These are phyloP conservation scores for Colletotrichum phormii DNA, from an alignment of 2,329 filamentous ascomycete genomes.

Conservation along the genomic window DNA sequence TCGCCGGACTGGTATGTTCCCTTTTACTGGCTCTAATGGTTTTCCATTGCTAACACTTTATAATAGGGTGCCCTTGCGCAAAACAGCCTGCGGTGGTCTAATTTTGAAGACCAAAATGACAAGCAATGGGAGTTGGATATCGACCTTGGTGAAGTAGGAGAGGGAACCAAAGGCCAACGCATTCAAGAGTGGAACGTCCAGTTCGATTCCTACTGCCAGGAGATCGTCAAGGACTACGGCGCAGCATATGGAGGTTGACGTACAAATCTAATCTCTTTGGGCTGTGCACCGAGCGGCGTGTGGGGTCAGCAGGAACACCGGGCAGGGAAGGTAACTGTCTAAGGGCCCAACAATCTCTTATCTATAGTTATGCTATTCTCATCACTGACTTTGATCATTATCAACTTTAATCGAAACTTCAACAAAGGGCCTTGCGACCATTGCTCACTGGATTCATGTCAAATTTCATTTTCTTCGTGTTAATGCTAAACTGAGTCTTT, in stretches of 20 bases:
- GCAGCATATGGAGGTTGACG: background rate
- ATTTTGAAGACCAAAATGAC: background rate
- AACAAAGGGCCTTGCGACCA: too few species aligned
- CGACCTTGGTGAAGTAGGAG: background rate
- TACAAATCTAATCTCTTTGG: too few species aligned
- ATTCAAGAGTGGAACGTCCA: background rate
- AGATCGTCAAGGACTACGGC: background rate
- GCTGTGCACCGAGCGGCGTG: too few species aligned
- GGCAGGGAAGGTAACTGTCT: too few species aligned
- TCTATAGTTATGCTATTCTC: too few species aligned
- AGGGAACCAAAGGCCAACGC: background rate
- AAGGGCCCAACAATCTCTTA: too few species aligned
- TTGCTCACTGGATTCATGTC: too few species aligned
- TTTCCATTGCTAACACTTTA: rapidly evolving
- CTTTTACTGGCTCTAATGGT: background rate
- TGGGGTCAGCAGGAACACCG: too few species aligned
- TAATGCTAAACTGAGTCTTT: too few species aligned
- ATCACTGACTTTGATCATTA: too few species aligned
- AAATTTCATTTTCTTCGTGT: too few species aligned
- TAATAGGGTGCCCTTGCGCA: background rate
- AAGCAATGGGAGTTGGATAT: background rate
- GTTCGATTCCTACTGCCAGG: background rate
- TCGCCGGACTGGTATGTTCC: background rate
- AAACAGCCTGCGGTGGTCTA: background rate
- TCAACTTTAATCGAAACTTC: too few species aligned